Evolutionary conservation across 441 rosid species (phyloP), one percentile per base, ranked within the genome.

Genomic region (Populus hybrid): DNA sequence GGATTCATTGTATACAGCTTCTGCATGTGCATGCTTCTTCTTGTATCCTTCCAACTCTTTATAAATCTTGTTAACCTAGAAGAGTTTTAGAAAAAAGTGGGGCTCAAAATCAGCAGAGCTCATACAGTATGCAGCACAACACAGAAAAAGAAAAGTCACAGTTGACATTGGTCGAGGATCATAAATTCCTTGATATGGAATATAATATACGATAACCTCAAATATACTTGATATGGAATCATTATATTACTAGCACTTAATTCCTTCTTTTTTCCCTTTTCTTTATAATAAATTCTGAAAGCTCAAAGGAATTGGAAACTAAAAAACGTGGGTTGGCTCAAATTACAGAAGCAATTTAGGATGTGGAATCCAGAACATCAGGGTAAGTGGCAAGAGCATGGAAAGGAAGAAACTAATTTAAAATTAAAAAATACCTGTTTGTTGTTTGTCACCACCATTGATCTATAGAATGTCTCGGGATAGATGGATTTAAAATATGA

Each of bases 11-110:
- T 80, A 71, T 75, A 90, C 59, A 6, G 93, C 93, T 85, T 93
- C 98, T 3, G 96, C 92, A 9, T 80, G 97, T 2, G 79, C 91
- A 70, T 93, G 95, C 87, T 92, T 93, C 88, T 90, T 93, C 82
- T 79, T 91, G 89, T 80, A 95, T 36, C 92, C 91, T 84, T 88
- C 95, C 82, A 95, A 79, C 30, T 88, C 82, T 74, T 72, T 69
- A 80, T 86, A 87, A 73, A 91, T 87, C 86, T 95, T 93, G 85
- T 92, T 84, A 73, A 88, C 95, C 99, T 95, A 79, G 21, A 69
- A 67, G 42, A 81, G 73, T 63, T 12, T 12, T 12, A 42, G 53
- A 42, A 12, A 40, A 40, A 11, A 10, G 14, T 10, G 72, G 46
- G 72, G 46, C 59, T 66, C 67, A 21, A 66, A 3, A 77, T 72